Base-by-base conservation (phyloP, 2,329 filamentous ascomycete species). In the Lachnellula suecica region DNA sequence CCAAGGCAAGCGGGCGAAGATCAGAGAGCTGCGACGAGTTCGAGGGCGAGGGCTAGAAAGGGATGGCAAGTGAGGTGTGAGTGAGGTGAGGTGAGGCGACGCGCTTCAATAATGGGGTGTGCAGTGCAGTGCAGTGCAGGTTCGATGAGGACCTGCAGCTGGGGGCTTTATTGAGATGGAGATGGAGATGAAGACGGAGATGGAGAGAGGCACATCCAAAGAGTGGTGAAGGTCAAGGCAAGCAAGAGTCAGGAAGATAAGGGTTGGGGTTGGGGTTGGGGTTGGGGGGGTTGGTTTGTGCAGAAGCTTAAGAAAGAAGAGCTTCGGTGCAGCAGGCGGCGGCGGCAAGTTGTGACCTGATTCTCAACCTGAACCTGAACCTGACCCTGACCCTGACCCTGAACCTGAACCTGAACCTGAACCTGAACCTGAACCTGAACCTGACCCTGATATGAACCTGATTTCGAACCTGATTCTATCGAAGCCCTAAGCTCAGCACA, bases 11-110 rank as follows among this genome's bases (percentile, higher is more conserved):
- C n/a, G 34, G 17, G 34, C 34, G 34, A 52, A 47, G 52, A 50
- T 49, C 47, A 51, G 44, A 50, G 50, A 47, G 41, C 47, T 55
- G 56, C 46, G 51, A 56, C 53, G 45, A 56, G 53, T 43, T 52
- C 51, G 45, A 51, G 45, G n/a, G 38, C 22, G 29, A 29, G 19
- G 43, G 20, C 10, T 10, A 11, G 15, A 11, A 15, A 40, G 5
- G 34, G 34, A 24, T 34, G 47, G 44, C 20, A 37, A 40, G 27
- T 24, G 34, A 31, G 48, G 40, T 49, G 42, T 15, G 29, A 35
- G 37, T 48, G n/a, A n/a, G n/a, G n/a, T n/a, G n/a, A n/a, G n/a
- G n/a, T n/a, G n/a, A n/a, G n/a, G n/a, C n/a, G n/a, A n/a, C n/a
- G n/a, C n/a, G n/a, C n/a, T n/a, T n/a, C n/a, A n/a, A n/a, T n/a